phyloP scores from a whole-genome alignment of 805 yeast genomes.

The Candida glaebosa region DNA sequence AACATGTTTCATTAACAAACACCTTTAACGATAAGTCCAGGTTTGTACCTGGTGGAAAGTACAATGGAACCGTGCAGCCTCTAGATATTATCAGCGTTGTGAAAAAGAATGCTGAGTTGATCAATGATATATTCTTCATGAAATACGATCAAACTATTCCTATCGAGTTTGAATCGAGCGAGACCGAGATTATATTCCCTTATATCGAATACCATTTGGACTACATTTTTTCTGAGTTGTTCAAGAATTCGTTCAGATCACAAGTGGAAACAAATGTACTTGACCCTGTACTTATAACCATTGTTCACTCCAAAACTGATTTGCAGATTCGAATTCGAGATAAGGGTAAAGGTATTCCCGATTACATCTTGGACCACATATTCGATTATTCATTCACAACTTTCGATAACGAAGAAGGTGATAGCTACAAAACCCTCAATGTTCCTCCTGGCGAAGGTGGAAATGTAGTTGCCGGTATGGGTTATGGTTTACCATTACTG shows the following conservation, averaged over 20 bases:
- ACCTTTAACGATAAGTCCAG: conserved; percentile 26
- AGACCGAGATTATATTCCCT: conserved; percentile 55
- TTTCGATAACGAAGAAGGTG: conserved; percentile 58
- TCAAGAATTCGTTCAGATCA: conserved; percentile 86
- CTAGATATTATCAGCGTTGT: conserved; percentile 63
- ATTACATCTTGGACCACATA: conserved; percentile 59
- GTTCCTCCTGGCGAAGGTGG: conserved; percentile 72
- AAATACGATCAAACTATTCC: conserved; percentile 78
- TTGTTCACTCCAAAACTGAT: conserved; percentile 29
- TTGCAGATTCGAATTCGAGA: conserved; percentile 79
- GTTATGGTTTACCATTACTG: conserved; percentile 89
- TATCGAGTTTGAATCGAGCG: conserved; percentile 48
- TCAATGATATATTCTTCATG: conserved; percentile 77
- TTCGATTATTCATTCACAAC: conserved; percentile 88
- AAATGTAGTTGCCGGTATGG: conserved; percentile 85
- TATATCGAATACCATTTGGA: conserved; percentile 87
- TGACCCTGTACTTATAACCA: conserved; percentile 38
- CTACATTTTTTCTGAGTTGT: conserved; percentile 79
- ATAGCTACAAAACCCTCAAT: conserved; percentile 57
- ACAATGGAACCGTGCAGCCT: conserved; percentile 55
- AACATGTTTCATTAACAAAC: conserved; percentile 64
- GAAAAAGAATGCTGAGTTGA: conserved; percentile 64
- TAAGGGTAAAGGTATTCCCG: conserved; percentile 84
- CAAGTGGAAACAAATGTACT: conserved; percentile 63
- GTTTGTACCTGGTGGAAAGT: conserved; percentile 55